Evolutionary conservation across 805 yeast species (phyloP).

Genomic region (Yarrowia sp.): DNA sequence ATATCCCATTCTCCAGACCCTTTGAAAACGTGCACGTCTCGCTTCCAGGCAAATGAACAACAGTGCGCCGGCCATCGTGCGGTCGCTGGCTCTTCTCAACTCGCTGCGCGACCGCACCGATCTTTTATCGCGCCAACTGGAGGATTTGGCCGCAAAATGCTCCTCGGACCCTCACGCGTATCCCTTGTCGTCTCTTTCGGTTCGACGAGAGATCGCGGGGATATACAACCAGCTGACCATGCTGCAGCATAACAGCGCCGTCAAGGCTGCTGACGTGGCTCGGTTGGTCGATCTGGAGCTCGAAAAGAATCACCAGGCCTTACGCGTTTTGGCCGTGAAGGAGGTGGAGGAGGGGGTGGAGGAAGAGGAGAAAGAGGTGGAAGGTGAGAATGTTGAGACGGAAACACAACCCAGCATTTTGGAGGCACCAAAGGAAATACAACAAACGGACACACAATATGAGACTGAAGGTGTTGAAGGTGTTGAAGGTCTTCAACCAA

Average conservation of each 20-base stretch:
- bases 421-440: background rate
- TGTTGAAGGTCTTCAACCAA: too few species aligned
- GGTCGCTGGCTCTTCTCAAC: slow-evolving; percentile 36
- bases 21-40: background rate
- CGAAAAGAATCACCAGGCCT: slow-evolving; percentile 1
- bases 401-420: background rate
- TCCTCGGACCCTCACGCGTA: slow-evolving; percentile 23
- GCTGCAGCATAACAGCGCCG: slow-evolving; percentile 25
- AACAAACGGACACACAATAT: background rate
- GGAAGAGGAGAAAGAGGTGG: background rate
- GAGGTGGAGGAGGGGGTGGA: background rate
- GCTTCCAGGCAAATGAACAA: slow-evolving; percentile 20
- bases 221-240: slow-evolving; percentile 30
- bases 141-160: slow-evolving; percentile 8
- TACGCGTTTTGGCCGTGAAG: slow-evolving; percentile 15
- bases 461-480: background rate
- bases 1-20: background rate
- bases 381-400: background rate
- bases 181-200: slow-evolving; percentile 16
- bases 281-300: slow-evolving; percentile 19
- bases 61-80: slow-evolving; percentile 35
- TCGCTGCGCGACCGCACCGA: slow-evolving; percentile 36
- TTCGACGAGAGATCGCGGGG: slow-evolving; percentile 18
- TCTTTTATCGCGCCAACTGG: slow-evolving; percentile 16
- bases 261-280: slow-evolving; percentile 20